Conservation (phyloP, 768 basidiomycete genomes). For the Hypholoma sublateritium region DNA sequence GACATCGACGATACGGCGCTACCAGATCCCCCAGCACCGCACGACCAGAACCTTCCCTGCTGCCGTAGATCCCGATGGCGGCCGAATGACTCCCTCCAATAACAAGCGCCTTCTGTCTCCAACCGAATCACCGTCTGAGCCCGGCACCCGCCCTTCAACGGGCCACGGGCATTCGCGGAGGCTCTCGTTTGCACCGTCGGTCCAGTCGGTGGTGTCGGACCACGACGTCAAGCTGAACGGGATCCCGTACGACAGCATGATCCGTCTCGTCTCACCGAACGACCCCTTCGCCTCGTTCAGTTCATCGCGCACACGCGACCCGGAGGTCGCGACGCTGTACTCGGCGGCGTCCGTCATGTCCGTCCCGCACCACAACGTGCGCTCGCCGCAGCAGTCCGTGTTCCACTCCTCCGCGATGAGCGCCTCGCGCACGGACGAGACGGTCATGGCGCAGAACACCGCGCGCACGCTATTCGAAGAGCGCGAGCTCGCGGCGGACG, state of each 20-base stretch:
- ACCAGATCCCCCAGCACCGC: constrained; percentile 65
- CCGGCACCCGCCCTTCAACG: constrained; percentile 29
- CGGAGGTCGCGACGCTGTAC: constrained; percentile 83
- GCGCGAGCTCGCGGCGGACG: constrained; percentile 83
- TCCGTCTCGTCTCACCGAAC: constrained; percentile 68
- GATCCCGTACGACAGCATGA: constrained; percentile 70
- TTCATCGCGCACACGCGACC: constrained; percentile 50
- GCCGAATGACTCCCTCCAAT: constrained; percentile 20
- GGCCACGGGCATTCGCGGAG: constrained; percentile 23
- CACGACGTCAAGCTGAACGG: constrained; percentile 46
- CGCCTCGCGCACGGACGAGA: constrained; percentile 36
- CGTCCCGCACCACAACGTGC: constrained; percentile 35
- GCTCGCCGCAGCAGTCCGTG: constrained; percentile 26
- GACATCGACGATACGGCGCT: constrained; percentile 77
- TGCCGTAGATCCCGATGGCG: constrained; percentile 24
- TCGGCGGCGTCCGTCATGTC: constrained; percentile 83
- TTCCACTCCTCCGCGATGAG: constrained; percentile 29
- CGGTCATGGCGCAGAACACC: constrained; percentile 33
- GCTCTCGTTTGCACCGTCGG: constrained; percentile 32
- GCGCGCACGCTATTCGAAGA: constrained; percentile 57
- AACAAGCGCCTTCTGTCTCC: constrained; percentile 12
- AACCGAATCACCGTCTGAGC: constrained; percentile 18
- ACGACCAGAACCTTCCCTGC: constrained; percentile 29
- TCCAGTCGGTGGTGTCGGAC: constrained; percentile 35
- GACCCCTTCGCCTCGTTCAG: constrained; percentile 51